Conservation (phyloP, 2,329 filamentous ascomycete species). For the Penicillium sp. region DNA sequence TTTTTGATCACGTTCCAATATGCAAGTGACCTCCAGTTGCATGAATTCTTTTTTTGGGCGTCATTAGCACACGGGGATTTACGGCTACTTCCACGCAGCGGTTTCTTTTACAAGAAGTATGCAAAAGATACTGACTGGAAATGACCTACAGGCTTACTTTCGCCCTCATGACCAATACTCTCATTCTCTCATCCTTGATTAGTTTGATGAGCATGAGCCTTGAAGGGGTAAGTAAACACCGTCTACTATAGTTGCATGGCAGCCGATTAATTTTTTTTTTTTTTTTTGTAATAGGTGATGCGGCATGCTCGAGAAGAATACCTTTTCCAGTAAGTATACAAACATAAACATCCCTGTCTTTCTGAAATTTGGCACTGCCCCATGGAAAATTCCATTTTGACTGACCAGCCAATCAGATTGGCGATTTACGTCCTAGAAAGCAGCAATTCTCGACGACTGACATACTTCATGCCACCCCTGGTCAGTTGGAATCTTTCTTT, state of each 20-base stretch:
- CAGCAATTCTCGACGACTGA: constrained; percentile 48
- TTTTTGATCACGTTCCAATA: constrained; percentile 37
- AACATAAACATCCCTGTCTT: neutral
- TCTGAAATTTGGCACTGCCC: constrained; percentile 1
- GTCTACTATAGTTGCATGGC: constrained; percentile 6
- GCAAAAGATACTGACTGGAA: constrained; percentile 15
- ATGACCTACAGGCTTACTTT: constrained; percentile 52
- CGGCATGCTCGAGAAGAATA: constrained; percentile 63
- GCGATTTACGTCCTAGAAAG: constrained; percentile 48
- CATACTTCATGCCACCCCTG: constrained; percentile 50
- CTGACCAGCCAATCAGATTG: constrained; percentile 31
- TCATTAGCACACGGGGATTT: neutral
- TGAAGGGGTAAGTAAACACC: constrained; percentile 49
- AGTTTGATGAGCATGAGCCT: constrained; percentile 60
- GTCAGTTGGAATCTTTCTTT: constrained; percentile 31
- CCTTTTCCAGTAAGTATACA: constrained; percentile 54
- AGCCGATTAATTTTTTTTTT: constrained; percentile 1
- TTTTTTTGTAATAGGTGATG: constrained; percentile 50
- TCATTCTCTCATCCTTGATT: constrained; percentile 60
- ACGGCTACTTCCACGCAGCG: constrained; percentile 21
- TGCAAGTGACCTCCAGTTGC: constrained; percentile 12
- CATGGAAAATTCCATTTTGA: neutral
- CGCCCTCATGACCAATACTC: constrained; percentile 60
- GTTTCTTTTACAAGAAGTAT: neutral
- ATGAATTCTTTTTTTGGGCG: neutral